Conservation (phyloP, 2,329 filamentous ascomycete species). For the Penicillium paneum region DNA sequence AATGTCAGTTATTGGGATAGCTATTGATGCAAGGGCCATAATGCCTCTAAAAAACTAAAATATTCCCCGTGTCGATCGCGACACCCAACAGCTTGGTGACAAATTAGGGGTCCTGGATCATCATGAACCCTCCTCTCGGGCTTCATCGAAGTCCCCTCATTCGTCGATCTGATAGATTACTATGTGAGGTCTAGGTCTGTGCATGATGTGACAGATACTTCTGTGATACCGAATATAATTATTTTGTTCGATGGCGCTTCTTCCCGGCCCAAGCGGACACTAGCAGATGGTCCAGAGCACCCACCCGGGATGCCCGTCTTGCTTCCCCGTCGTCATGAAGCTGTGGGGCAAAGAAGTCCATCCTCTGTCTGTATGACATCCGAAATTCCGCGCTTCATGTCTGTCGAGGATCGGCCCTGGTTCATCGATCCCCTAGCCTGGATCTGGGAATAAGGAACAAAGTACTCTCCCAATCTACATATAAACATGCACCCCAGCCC, state of each 20-base stretch:
- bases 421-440: constrained; percentile 26
- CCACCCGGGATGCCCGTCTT: constrained; percentile 17
- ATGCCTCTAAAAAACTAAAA: constrained; percentile 14
- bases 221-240: constrained; percentile 11
- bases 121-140: constrained; percentile 18
- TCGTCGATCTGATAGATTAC: constrained; percentile 27
- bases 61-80: constrained; percentile 32
- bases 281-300: constrained; percentile 10
- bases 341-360: constrained; percentile 19
- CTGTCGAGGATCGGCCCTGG: constrained; percentile 22
- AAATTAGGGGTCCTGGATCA: constrained; percentile 34
- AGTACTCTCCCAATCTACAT: constrained; percentile 23
- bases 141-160: constrained; percentile 27
- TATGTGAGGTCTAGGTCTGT: constrained; percentile 20
- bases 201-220: constrained; percentile 36
- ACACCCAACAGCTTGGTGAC: constrained; percentile 30
- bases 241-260: constrained; percentile 11
- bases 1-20: constrained; percentile 26
- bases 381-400: constrained; percentile 20
- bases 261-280: constrained; percentile 10
- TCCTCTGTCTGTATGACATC: constrained; percentile 26
- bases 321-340: constrained; percentile 21
- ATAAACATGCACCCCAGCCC: constrained; percentile 37
- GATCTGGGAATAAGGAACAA: constrained; percentile 6
- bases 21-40: constrained; percentile 40